Evolutionary conservation across 2,329 filamentous ascomycete species (phyloP), one percentile per base, ranked within the genome.

Genomic region (Tolypocladium ophioglossoides): DNA sequence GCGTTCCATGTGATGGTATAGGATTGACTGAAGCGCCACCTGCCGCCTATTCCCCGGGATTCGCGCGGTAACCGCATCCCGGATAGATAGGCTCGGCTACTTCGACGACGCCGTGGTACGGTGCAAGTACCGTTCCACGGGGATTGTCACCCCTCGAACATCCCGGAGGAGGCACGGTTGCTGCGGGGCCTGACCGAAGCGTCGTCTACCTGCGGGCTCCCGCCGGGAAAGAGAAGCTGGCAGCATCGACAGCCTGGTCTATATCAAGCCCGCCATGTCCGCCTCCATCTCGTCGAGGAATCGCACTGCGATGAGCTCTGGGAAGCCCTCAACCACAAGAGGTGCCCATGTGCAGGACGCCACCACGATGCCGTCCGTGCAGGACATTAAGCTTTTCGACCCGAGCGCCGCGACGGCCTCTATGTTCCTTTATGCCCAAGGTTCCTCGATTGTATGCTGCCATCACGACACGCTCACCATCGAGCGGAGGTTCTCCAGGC

Each of bases 381-480:
- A 74, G 53, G 69, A 77, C 27, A 66, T 74, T 58, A 77, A 75
- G 61, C 79, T 84, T 57, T 90, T 96, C 62, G 87, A 94, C 62
- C 88, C 94, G 55, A 95, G 89, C 69, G 90, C 91, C 20, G 91
- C 94, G 34, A 97, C 94, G 5, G 89, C 88, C 2, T 89, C 90
- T 27, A 87, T 94, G 75, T 87, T 99, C 60, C 79, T 99, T 30
- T 96, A 95, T 70, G 85, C 90, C 27, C 82, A 97, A 68, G 87
- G 89, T 35, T 85, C 84, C 52, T 82, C 85, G 8, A 84, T 99
- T 55, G 78, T 96, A 27, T 94, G 91, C 68, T 84, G 92, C 35
- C 91, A 95, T 64, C 92, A 97, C 72, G 92, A 97, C 67, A 95
- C 89, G 4, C 74, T 99, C 53, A 89, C 87, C 20, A 86, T 97